Conservation (phyloP, 83 land plant genomes). For the Picea abies region DNA sequence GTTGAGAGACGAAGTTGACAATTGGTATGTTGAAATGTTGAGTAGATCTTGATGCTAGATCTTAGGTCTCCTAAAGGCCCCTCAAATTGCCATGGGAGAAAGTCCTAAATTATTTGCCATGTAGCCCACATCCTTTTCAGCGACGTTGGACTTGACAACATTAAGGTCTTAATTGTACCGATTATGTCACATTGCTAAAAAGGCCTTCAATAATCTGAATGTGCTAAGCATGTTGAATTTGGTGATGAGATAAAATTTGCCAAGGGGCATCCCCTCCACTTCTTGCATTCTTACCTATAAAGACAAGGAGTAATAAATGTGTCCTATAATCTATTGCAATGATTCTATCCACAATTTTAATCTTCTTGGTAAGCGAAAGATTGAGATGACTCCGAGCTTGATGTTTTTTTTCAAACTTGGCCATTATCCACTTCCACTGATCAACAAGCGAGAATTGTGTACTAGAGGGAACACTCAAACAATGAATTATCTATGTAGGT, state of each 20-base stretch:
- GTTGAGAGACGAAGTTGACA: neutral
- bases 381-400: no score
- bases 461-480: neutral
- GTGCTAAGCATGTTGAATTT: neutral
- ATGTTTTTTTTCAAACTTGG: no score
- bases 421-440: no score
- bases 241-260: neutral
- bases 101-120: neutral
- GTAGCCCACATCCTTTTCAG: neutral
- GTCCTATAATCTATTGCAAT: neutral
- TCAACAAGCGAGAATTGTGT: neutral
- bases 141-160: neutral
- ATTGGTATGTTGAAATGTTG: neutral
- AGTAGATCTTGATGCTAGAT: no score
- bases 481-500: no score
- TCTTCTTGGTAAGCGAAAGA: neutral
- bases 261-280: neutral
- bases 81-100: neutral
- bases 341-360: neutral
- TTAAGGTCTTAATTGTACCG: neutral
- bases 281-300: neutral
- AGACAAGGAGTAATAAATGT: neutral
- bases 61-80: neutral
- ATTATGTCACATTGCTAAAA: neutral
- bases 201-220: neutral